Base-by-base conservation (phyloP, 495 filamentous ascomycete genomes). In the Tetracladium marchalianum region DNA sequence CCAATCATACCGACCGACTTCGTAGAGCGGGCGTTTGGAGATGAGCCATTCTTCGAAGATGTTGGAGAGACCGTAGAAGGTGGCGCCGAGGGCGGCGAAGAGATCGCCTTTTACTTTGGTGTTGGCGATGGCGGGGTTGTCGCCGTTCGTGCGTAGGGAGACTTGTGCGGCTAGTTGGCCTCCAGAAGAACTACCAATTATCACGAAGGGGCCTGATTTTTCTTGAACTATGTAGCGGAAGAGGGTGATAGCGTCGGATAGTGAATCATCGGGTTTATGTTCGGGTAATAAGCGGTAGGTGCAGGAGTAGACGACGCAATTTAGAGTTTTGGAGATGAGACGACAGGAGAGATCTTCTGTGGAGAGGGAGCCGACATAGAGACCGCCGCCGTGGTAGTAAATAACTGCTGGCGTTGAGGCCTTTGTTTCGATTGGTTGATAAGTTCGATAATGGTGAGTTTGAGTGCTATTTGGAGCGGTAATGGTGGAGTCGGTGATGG, bases 11-110 rank as follows among this genome's bases (percentile, higher is more conserved):
- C 84, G 18, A 98, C n/a, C 71, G 16, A 98, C 92, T 62, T 98
- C 93, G 68, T 95, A 95, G 39, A 93, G 70, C 18, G 92, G 92
- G 9, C 79, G 70, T 54, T 84, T 87, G 60, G 74, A 82, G 49
- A 96, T 89, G 52, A 96, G 78, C 70, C 86, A 96, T 62, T 98
- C 92, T 60, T 98, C 92, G 39, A 79, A 80, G 12, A 86, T 82
- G 65, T 98, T 98, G 60, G 76, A 80, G 31, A 96, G 66, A 34
- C 92, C 92, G 70, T 98, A 98, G 66, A 88, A 85, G 10, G 84
- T 85, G 4, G 92, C 90, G 44, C 87, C 88, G 6, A 87, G 70
- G 24, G 97, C 74, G 16, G 85, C 88, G 60, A 96, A 96, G 11
- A 98, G 72, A 53, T 98, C 92, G 36, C 92, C 92, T 61, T 93